Evolutionary conservation across 805 yeast genomes (phyloP).

Genomic region (Tetrapisispora nanseiensis): DNA sequence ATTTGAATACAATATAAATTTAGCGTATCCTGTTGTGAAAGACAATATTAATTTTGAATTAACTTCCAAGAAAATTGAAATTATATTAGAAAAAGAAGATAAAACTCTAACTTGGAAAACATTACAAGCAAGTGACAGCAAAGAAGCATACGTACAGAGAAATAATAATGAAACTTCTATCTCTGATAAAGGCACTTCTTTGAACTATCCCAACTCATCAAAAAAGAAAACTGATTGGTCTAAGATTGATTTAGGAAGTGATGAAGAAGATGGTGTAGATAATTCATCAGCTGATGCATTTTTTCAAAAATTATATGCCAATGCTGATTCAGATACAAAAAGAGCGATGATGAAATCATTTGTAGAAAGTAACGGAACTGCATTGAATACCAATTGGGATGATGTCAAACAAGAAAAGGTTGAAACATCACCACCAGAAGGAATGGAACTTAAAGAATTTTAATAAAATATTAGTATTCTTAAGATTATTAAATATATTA

Average conservation of each 20-base stretch:
- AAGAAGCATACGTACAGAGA: neutral
- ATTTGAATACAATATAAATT: conserved; percentile 47
- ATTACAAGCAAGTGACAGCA: conserved; percentile 24
- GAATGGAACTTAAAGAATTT: conserved; percentile 44
- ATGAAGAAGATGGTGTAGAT: conserved; percentile 36
- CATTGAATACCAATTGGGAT: conserved; percentile 86
- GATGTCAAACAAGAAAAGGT: conserved; percentile 63
- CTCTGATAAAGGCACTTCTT: neutral
- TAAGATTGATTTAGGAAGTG: conserved; percentile 37
- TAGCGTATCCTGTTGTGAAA: conserved; percentile 43
- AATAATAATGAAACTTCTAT: neutral
- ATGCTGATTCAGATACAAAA: conserved; percentile 77
- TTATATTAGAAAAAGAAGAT: conserved; percentile 42
- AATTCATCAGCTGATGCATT: conserved; percentile 52
- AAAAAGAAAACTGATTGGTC: conserved; percentile 64
- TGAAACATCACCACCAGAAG: conserved; percentile 67
- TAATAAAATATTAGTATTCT: neutral
- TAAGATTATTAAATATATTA: neutral
- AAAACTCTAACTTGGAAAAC: conserved; percentile 42
- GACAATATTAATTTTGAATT: conserved; percentile 39
- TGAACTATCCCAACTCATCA: conserved; percentile 53
- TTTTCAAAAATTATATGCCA: conserved; percentile 62
- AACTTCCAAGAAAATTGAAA: conserved; percentile 66
- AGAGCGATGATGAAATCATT: conserved; percentile 97
- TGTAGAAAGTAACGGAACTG: conserved; percentile 88